phyloP scores from a whole-genome alignment of 1,139 yeast species.

The Kluyveromyces sp. region DNA sequence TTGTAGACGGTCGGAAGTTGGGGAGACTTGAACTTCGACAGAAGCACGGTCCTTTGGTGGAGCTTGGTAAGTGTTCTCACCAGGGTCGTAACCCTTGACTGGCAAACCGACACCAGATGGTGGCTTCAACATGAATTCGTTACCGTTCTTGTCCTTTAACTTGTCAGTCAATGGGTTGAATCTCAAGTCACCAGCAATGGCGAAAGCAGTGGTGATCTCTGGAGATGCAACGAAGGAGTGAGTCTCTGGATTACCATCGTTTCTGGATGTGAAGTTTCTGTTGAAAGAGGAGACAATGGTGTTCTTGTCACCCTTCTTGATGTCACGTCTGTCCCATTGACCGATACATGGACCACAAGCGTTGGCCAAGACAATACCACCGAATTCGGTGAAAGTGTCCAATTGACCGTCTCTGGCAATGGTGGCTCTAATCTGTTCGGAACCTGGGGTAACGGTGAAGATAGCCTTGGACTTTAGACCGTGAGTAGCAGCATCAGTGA shows the following conservation, averaged over 20 bases:
- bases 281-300: slow-evolving; percentile 97
- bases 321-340: slow-evolving; percentile 98
- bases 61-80: slow-evolving; percentile 95
- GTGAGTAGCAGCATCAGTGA: slow-evolving; percentile 81
- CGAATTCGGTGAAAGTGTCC: slow-evolving; percentile 81
- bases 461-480: slow-evolving; percentile 87
- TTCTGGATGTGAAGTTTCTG: slow-evolving; percentile 98
- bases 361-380: slow-evolving; percentile 93
- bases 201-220: slow-evolving; percentile 93
- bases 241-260: slow-evolving; percentile 97
- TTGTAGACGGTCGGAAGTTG: slow-evolving; percentile 86
- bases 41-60: slow-evolving; percentile 84
- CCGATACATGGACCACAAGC: slow-evolving; percentile 99
- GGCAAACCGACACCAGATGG: slow-evolving; percentile 95
- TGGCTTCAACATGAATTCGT: slow-evolving; percentile 86
- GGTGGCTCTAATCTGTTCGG: slow-evolving; percentile 98
- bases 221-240: slow-evolving; percentile 98
- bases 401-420: slow-evolving; percentile 96
- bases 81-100: slow-evolving; percentile 83
- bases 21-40: slow-evolving; percentile 71
- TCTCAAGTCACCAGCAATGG: slow-evolving; percentile 95
- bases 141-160: slow-evolving; percentile 89
- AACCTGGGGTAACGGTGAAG: slow-evolving; percentile 96
- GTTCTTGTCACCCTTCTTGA: slow-evolving; percentile 96
- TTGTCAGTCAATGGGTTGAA: slow-evolving; percentile 97